These are phyloP conservation scores for Teratosphaeria zuluensis DNA, from an alignment of 2,329 filamentous ascomycete genomes.

Conservation along the genomic window DNA sequence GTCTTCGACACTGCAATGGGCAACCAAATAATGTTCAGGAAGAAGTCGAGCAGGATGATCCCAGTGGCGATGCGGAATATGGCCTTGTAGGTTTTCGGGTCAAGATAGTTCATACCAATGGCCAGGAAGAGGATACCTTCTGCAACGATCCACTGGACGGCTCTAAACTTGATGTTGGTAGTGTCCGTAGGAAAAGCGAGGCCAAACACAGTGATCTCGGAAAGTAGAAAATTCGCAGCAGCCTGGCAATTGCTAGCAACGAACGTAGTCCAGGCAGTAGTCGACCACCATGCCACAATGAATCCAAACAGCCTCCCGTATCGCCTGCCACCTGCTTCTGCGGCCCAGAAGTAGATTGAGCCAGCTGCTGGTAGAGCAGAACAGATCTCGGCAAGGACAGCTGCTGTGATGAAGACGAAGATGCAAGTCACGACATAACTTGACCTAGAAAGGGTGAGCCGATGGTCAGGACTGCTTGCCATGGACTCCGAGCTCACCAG, in stretches of 20 bases:
- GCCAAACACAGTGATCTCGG: conserved; percentile 48
- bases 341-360: conserved; percentile 54
- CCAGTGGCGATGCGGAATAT: conserved; percentile 43
- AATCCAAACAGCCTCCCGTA: conserved; percentile 50
- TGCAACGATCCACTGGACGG: conserved; percentile 52
- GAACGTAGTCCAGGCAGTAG: conserved; percentile 50
- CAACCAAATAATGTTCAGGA: conserved; percentile 52
- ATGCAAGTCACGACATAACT: conserved; percentile 51
- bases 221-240: conserved; percentile 30
- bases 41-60: conserved; percentile 48
- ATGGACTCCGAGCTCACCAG: conserved; percentile 33
- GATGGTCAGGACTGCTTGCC: neutral
- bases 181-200: conserved; percentile 46
- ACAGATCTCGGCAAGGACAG: conserved; percentile 52
- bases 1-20: conserved; percentile 48
- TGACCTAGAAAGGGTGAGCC: conserved; percentile 34
- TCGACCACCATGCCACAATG: conserved; percentile 56
- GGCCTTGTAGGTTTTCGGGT: conserved; percentile 34
- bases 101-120: conserved; percentile 30
- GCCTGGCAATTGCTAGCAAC: conserved; percentile 27
- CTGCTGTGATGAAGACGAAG: conserved; percentile 52
- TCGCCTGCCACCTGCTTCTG: conserved; percentile 46
- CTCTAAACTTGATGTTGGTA: conserved; percentile 47
- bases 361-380: conserved; percentile 50
- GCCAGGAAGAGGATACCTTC: conserved; percentile 33